These are phyloP conservation scores for Leccinum barrowsii DNA, from an alignment of 768 basidiomycete genomes.

Conservation along the genomic window DNA sequence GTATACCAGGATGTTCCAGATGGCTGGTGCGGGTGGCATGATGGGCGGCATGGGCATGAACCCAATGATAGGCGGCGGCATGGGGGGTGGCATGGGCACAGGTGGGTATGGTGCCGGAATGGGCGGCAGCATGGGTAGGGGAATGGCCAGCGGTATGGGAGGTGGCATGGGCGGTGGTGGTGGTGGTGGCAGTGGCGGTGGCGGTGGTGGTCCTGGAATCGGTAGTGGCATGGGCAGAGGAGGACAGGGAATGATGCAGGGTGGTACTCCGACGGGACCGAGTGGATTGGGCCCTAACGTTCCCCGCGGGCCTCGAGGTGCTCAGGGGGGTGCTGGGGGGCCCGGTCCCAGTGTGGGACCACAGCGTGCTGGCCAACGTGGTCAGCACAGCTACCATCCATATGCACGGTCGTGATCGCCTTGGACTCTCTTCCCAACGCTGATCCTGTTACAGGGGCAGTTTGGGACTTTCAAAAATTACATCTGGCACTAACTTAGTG, in stretches of 20 bases:
- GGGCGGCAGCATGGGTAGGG: constrained; percentile 30
- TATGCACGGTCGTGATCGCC: constrained; percentile 58
- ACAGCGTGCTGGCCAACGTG: constrained; percentile 64
- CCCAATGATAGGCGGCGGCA: constrained; percentile 35
- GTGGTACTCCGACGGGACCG: constrained; percentile 31
- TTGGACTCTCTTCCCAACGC: background rate
- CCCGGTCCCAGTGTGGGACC: constrained; percentile 61
- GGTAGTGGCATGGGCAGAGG: constrained; percentile 42
- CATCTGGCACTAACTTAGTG: background rate
- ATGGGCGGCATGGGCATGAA: constrained; percentile 43
- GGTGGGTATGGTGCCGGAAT: constrained; percentile 36
- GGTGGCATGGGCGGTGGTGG: constrained; percentile 41
- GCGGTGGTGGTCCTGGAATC: constrained; percentile 37
- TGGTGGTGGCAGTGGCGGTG: constrained; percentile 29
- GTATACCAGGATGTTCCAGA: constrained; percentile 94
- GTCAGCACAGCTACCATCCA: constrained; percentile 81
- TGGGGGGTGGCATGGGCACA: constrained; percentile 31
- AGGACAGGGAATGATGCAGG: constrained; percentile 33
- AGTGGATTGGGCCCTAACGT: constrained; percentile 54
- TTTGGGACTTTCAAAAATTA: constrained; percentile 13
- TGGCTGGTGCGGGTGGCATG: constrained; percentile 56
- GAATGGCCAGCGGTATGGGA: constrained; percentile 36
- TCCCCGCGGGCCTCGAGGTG: constrained; percentile 64
- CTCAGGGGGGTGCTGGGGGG: constrained; percentile 47
- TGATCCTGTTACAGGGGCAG: background rate